phyloP scores from a whole-genome alignment of 192 early-diverging fungal genomes.

The Coemansia sp. region DNA sequence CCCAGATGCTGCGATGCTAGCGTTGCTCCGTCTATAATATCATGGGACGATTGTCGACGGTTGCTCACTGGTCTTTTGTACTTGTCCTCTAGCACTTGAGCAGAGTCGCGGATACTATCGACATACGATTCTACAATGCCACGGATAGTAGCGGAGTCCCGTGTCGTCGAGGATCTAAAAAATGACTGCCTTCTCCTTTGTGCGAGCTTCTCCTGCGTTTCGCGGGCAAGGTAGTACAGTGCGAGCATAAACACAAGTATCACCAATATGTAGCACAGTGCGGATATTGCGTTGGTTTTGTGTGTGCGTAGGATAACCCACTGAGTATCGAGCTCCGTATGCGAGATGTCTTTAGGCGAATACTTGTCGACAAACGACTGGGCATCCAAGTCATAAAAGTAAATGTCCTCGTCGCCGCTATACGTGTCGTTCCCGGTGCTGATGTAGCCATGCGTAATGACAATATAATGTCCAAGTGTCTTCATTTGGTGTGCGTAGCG shows the following conservation, averaged over 20 bases:
- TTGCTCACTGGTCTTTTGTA: slow-evolving; percentile 3
- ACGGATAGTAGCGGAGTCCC: slow-evolving; percentile 1
- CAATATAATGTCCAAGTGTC: slow-evolving; percentile 34
- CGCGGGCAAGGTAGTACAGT: slow-evolving; percentile 19
- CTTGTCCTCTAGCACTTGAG: slow-evolving; percentile 15
- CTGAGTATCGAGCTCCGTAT: slow-evolving; percentile 30
- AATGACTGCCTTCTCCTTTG: background rate
- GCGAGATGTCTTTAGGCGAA: slow-evolving; percentile 30
- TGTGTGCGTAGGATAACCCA: slow-evolving; percentile 21
- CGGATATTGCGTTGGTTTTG: slow-evolving; percentile 18
- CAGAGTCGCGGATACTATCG: slow-evolving; percentile 24
- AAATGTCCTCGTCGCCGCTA: slow-evolving; percentile 31
- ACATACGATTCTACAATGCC: slow-evolving; percentile 23
- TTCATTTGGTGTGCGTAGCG: slow-evolving; percentile 54
- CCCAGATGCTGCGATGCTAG: background rate
- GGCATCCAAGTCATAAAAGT: slow-evolving; percentile 38
- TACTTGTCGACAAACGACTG: slow-evolving; percentile 34
- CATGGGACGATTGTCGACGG: background rate
- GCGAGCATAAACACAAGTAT: slow-evolving; percentile 26
- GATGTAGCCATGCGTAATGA: slow-evolving; percentile 39
- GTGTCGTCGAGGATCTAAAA: background rate
- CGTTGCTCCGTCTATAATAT: background rate
- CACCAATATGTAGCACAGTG: slow-evolving; percentile 24
- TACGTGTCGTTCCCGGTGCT: background rate
- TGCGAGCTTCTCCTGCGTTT: slow-evolving; percentile 10